Percentiles rank a stretch among this genome's conserved stretches.
phyloP scores from a whole-genome alignment of 768 basidiomycete species.

The Boletus sp. region DNA sequence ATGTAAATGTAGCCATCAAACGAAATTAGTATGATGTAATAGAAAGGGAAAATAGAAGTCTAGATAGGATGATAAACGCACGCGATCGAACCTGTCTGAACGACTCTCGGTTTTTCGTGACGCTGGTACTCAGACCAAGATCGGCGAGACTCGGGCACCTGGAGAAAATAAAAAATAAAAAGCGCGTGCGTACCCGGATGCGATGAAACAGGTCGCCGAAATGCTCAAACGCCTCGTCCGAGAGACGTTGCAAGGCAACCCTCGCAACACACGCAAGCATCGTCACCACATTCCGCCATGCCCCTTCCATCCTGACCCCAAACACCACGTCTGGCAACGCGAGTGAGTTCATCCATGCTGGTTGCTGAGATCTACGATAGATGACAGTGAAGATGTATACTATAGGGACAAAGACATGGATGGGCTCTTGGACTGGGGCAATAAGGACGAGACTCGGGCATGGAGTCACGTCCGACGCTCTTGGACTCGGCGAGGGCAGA shows the following conservation, averaged over 20 bases:
- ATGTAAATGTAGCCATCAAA: no score
- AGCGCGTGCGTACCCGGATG: conserved; percentile 9
- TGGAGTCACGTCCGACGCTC: no score
- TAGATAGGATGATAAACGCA: conserved; percentile 10
- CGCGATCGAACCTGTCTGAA: conserved; percentile 17
- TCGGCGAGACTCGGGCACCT: neutral
- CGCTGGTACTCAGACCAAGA: neutral
- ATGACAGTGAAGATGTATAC: no score
- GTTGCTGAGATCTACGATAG: no score
- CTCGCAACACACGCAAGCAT: neutral
- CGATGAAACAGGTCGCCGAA: conserved; percentile 9
- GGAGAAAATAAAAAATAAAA: neutral
- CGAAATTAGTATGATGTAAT: no score
- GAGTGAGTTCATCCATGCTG: neutral
- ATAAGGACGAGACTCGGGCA: no score
- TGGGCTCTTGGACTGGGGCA: no score
- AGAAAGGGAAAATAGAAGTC: no score
- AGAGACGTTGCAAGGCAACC: neutral
- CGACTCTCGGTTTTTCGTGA: conserved; percentile 10
- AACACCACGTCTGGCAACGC: neutral
- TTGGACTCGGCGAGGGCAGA: no score
- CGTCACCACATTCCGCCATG: neutral
- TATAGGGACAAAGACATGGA: no score
- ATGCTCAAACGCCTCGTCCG: neutral
- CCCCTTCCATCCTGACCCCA: neutral